Evolutionary conservation across 2,329 filamentous ascomycete genomes (phyloP), one percentile per base, ranked within the genome.

Genomic region (Cladobotryum mycophilum): DNA sequence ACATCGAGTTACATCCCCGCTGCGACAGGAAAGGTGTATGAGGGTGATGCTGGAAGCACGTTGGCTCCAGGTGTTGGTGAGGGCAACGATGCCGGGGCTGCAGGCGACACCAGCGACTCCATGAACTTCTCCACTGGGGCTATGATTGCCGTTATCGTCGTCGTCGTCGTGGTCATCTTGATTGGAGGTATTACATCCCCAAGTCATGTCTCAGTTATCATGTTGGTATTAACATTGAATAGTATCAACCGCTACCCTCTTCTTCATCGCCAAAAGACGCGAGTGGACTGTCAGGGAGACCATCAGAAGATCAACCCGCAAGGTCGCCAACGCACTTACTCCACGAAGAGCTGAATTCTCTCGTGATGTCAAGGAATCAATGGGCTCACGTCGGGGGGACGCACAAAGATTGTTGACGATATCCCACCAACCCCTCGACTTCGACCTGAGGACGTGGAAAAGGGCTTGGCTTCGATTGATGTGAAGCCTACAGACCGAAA

Each of bases 201-300:
- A 11, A 30, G 9, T 30, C 25, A 30, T 8, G 25, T 6, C 25
- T 11, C 6, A 30, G 17, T 6, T 30, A 5, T 6, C 25, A 11
- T 30, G 25, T 30, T 30, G 7, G 12, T 47, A 34, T 58, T 61
- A 47, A 62, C 53, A 46, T 34, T 12, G 3, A 18, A 38, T 57
- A 86, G 86, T 84, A 55, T 76, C 75, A 18, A 84, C 79, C 34
- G 80, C 82, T 3, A 70, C 81, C 2, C 79, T 93, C 25, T 95
- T 87, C 71, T 89, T 85, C 66, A 66, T 92, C 36, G 86, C 89
- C 49, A 93, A 93, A 75, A 90, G 89, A 71, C 81, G 84, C 43
- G 87, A 91, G 67, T 93, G 89, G 89, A 86, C 84, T 57, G 74
- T 93, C 58, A 81, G 84, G 52, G 81, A 88, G 63, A 86, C 77